Percentiles rank a stretch among this genome's conserved stretches.
These are phyloP conservation scores for Apiotrichum gamsii DNA, from an alignment of 1,284 basidiomycete genomes.

Conservation along the genomic window DNA sequence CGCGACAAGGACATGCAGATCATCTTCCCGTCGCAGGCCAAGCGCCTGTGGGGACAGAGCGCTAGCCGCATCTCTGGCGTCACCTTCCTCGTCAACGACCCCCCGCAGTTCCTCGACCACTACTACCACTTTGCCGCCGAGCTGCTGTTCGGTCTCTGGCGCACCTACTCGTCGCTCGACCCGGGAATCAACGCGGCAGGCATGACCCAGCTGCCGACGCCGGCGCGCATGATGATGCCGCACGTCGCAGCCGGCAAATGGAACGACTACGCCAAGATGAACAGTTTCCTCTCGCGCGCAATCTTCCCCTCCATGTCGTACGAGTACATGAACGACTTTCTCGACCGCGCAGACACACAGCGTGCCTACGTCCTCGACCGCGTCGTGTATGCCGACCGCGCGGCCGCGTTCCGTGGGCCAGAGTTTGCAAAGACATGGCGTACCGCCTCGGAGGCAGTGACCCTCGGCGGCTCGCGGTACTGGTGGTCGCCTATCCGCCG, in stretches of 20 bases:
- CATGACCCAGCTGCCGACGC: slow-evolving; percentile 58
- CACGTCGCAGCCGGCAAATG: slow-evolving; percentile 66
- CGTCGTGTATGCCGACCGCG: slow-evolving; percentile 72
- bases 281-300: slow-evolving; percentile 64
- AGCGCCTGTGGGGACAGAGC: slow-evolving; percentile 57
- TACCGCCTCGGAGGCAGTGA: slow-evolving; percentile 65
- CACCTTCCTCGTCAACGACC: slow-evolving; percentile 62
- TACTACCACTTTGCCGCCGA: slow-evolving; percentile 67
- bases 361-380: slow-evolving; percentile 72
- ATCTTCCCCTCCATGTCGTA: slow-evolving; percentile 63
- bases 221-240: slow-evolving; percentile 66
- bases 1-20: slow-evolving; percentile 70
- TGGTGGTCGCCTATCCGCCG: slow-evolving; percentile 76
- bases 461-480: slow-evolving; percentile 62
- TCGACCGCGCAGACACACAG: slow-evolving; percentile 58
- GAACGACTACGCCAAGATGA: slow-evolving; percentile 70
- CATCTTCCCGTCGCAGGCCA: slow-evolving; percentile 63
- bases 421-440: slow-evolving; percentile 65
- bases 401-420: slow-evolving; percentile 66
- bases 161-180: slow-evolving; percentile 75
- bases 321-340: slow-evolving; percentile 55
- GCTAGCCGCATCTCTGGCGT: slow-evolving; percentile 43
- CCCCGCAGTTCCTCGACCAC: slow-evolving; percentile 65
- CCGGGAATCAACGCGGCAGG: slow-evolving; percentile 59
- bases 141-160: slow-evolving; percentile 80